Evolutionary conservation across 1,284 basidiomycete genomes (phyloP).

Genomic region (Microbotryum silenes-acaulis): DNA sequence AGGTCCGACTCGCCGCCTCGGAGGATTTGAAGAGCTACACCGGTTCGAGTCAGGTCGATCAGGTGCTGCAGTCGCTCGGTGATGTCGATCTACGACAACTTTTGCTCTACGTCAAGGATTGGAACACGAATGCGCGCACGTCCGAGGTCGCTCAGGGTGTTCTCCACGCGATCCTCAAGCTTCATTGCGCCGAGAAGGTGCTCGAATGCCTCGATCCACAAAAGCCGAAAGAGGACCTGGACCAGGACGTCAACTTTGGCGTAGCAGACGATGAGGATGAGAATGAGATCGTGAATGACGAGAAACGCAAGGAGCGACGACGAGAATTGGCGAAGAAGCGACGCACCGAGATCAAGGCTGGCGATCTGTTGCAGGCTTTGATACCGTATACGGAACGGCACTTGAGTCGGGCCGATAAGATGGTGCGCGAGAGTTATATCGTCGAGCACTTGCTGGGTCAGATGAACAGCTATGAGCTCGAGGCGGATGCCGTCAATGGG

Average conservation of each 20-base stretch:
- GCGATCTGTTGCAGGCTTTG: slow-evolving; percentile 69
- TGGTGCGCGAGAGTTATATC: slow-evolving; percentile 87
- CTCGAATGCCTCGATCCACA: slow-evolving; percentile 34
- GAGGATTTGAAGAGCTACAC: slow-evolving; percentile 45
- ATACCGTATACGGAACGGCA: slow-evolving; percentile 93
- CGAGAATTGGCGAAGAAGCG: neutral
- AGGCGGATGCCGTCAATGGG: slow-evolving; percentile 9
- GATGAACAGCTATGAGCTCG: slow-evolving; percentile 43
- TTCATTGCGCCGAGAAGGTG: slow-evolving; percentile 27
- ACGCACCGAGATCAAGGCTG: slow-evolving; percentile 30
- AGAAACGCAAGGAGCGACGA: slow-evolving; percentile 8
- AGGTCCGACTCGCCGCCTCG: slow-evolving; percentile 45
- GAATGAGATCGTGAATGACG: slow-evolving; percentile 29
- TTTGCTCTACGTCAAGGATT: slow-evolving; percentile 74
- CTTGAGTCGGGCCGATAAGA: slow-evolving; percentile 68
- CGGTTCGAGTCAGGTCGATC: slow-evolving; percentile 65
- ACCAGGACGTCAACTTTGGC: slow-evolving; percentile 31
- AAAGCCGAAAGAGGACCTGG: slow-evolving; percentile 12
- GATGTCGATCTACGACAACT: slow-evolving; percentile 70
- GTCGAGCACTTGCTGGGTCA: slow-evolving; percentile 84
- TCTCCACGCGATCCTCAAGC: slow-evolving; percentile 64
- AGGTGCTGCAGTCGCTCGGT: slow-evolving; percentile 65
- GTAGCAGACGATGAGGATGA: slow-evolving; percentile 22
- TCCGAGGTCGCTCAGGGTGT: slow-evolving; percentile 78
- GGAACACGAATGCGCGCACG: slow-evolving; percentile 87